Base-by-base conservation (phyloP, 148 eudicot genomes). In the Rhododendron williamsianum region DNA sequence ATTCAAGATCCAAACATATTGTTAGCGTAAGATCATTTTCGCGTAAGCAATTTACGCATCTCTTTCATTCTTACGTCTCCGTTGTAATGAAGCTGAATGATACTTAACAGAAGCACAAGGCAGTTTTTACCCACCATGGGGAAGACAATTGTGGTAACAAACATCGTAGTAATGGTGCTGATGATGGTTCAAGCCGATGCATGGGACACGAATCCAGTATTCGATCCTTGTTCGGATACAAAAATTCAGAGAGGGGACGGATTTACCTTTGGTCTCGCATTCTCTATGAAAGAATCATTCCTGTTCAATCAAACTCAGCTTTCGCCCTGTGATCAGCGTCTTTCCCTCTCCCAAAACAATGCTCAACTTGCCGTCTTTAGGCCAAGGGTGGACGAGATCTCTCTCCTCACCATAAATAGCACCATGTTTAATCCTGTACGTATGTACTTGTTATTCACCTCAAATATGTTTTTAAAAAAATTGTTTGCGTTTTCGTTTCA, bases 261-360 rank as follows among this genome's bases (percentile, higher is more conserved):
- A 25, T 95, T 94, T 38, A 93, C 95, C 16, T 92, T 95, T 23
- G 98, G 97, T 0, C 84, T 95, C 5, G 94, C 94, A 0, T 93
- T 94, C 83, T 89, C 97, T 2, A 49, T 90, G 3, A 93, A 89
- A 72, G 92, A 95, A 1, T 87, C 93, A 0, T 95, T 95, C 84
- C 89, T 91, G 80, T 87, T 89, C 87, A 90, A 92, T 87, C 89
- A 91, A 38, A 89, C 90, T 83, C 98, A 93, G 87, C 92, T 94
- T 71, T 96, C 99, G 3, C 99, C 99, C 15, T 96, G 99, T 36
- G 98, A 96, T 87, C 7, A 36, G 4, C 93, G 99, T 33, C 94
- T 96, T 46, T 84, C 86, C 74, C 93, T 96, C 7, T 45, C 88
- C 0, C 80, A 72, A 10, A 79, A 35, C 72, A 84, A 82, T 30